Conservation (phyloP, 2,329 filamentous ascomycete genomes). For the Microdochium paspali region DNA sequence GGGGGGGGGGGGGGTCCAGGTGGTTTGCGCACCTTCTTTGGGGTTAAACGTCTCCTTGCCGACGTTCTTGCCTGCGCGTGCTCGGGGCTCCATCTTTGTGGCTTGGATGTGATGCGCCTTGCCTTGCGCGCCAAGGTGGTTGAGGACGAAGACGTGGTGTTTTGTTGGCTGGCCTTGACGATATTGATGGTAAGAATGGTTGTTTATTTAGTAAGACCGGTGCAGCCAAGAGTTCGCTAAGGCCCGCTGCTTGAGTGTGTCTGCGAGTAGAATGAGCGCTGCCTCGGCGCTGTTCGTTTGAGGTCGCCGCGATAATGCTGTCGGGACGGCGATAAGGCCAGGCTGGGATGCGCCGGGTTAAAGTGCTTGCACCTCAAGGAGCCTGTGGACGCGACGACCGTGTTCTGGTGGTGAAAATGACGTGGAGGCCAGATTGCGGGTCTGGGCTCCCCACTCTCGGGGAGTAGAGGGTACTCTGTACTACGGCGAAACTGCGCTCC, state of each 20-base stretch:
- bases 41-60: slow-evolving; percentile 73
- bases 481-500: background rate
- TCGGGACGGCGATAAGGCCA: background rate
- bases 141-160: background rate
- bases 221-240: no score
- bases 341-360: background rate
- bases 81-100: slow-evolving; percentile 61
- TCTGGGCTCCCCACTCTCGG: background rate
- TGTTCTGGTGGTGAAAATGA: background rate
- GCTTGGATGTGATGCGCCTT: background rate
- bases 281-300: background rate
- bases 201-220: no score
- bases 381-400: background rate
- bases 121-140: background rate
- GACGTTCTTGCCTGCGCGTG: slow-evolving; percentile 70
- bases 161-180: no score
- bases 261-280: no score
- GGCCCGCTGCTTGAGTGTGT: no score
- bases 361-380: background rate
- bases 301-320: background rate
- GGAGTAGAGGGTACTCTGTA: background rate
- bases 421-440: background rate
- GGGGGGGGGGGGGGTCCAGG: slow-evolving; percentile 6
- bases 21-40: slow-evolving; percentile 63
- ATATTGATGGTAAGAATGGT: no score